Evolutionary conservation across 2,329 filamentous ascomycete genomes (phyloP).

Genomic region (Cadophora gregata): DNA sequence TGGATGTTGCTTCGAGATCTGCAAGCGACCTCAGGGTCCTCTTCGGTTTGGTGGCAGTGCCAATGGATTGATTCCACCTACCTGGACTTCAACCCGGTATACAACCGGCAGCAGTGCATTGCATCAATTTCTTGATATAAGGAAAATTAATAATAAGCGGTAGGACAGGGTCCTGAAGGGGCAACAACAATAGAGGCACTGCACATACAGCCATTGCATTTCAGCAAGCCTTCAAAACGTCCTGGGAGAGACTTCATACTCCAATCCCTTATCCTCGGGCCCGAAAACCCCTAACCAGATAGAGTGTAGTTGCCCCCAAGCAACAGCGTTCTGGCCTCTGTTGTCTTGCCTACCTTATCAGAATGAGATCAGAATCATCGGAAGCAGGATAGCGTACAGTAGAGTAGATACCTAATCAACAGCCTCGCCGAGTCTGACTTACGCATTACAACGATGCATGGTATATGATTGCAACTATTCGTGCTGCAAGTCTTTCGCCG

Average conservation of each 20-base stretch:
- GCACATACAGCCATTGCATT: too few species aligned
- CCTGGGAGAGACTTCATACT: background rate
- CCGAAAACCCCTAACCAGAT: slow-evolving; percentile 3
- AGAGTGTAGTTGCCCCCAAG: background rate
- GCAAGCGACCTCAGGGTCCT: background rate
- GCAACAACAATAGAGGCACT: background rate
- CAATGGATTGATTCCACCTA: background rate
- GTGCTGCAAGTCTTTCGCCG: background rate
- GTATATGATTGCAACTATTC: background rate
- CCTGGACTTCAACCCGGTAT: slow-evolving; percentile 4
- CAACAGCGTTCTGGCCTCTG: background rate
- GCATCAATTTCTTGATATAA: background rate
- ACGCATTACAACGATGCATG: background rate
- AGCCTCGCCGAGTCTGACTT: background rate
- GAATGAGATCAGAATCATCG: background rate
- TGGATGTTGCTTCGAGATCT: background rate
- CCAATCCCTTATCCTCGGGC: background rate
- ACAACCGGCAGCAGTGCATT: background rate
- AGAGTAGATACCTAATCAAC: background rate
- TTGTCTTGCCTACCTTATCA: background rate
- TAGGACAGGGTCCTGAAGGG: background rate
- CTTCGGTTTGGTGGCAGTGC: background rate
- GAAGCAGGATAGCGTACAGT: background rate
- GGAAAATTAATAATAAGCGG: background rate
- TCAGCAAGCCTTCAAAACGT: background rate